These are phyloP conservation scores for Suhomyces emberorum DNA, from an alignment of 805 yeast species.

Conservation along the genomic window DNA sequence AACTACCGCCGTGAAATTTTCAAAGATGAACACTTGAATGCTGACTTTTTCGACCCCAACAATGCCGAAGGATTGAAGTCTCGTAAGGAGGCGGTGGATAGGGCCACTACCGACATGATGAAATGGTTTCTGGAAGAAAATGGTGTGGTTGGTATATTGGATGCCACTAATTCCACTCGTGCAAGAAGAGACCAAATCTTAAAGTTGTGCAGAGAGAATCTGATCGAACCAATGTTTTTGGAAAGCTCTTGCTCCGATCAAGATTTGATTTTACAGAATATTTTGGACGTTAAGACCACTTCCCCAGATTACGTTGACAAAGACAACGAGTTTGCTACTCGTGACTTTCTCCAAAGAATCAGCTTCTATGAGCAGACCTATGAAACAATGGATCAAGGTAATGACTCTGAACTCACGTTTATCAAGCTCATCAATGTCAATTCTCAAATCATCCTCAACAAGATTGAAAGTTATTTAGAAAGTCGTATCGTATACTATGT, in stretches of 20 bases:
- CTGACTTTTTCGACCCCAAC: constrained; percentile 70
- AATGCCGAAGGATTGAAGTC: constrained; percentile 63
- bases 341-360: constrained; percentile 73
- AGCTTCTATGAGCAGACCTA: constrained; percentile 69
- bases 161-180: constrained; percentile 86
- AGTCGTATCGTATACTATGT: constrained; percentile 92
- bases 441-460: constrained; percentile 82
- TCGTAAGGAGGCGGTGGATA: constrained; percentile 65
- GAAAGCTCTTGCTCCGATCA: constrained; percentile 90
- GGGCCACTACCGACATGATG: constrained; percentile 77
- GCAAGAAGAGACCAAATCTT: constrained; percentile 66
- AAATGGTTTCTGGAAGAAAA: constrained; percentile 77
- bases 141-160: constrained; percentile 89
- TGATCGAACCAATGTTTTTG: constrained; percentile 84
- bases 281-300: constrained; percentile 80
- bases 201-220: constrained; percentile 56
- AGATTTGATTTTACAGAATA: constrained; percentile 71
- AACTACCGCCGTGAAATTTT: constrained; percentile 64
- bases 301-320: constrained; percentile 75
- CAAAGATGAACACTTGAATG: constrained; percentile 54
- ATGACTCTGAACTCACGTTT: constrained; percentile 69
- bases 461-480: constrained; percentile 84
- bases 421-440: constrained; percentile 86
- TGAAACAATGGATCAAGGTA: constrained; percentile 61
- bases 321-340: constrained; percentile 68